Evolutionary conservation across 1,139 yeast species (phyloP), one percentile per base, ranked within the genome.

Genomic region (Pichia sp.): DNA sequence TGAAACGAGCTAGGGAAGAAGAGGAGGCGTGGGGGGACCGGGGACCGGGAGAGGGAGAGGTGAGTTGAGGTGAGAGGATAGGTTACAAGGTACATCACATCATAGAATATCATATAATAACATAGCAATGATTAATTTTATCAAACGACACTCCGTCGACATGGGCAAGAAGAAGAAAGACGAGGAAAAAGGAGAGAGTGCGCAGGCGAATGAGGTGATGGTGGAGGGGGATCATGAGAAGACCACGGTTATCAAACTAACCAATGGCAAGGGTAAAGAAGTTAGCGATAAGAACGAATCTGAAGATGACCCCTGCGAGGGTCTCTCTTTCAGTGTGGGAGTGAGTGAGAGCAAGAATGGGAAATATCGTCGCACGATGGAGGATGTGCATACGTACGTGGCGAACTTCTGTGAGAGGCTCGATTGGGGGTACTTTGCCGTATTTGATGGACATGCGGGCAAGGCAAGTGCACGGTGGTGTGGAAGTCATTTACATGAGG

Each of bases 371-470:
- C 74, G 83, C 40, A 77, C 87, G 30, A 91, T 91, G 99, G 99
- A 91, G 56, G 99, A 91, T 58, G 94, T 93, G 10, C 97, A 91
- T 57, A 84, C 94, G 0, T 86, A 83, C 53, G 87, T 87, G 30
- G 91, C 94, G 50, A 87, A 91, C 61, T 91, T 83, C 63, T 93
- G 91, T 21, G 94, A 86, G 49, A 61, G 83, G 37, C 69, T 80
- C 16, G 97, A 88, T 56, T 84, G 95, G 81, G 98, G 96, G 3
- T 91, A 85, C 57, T 88, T 91, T 69, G 98, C 94, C 13, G 72
- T 91, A 5, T 91, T 87, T 59, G 99, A 91, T 59, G 99, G 99
- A 12, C 99, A 91, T 61, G 98, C 97, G 3, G 99, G 99, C 14
- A 76, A 79, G 43, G 86, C 78, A 47, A 81, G 94, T 9, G 95